Percentiles rank a stretch among this genome's conserved stretches.
Evolutionary conservation across 176 grass and related monocot species (phyloP).

Genomic region (Carex parvula): DNA sequence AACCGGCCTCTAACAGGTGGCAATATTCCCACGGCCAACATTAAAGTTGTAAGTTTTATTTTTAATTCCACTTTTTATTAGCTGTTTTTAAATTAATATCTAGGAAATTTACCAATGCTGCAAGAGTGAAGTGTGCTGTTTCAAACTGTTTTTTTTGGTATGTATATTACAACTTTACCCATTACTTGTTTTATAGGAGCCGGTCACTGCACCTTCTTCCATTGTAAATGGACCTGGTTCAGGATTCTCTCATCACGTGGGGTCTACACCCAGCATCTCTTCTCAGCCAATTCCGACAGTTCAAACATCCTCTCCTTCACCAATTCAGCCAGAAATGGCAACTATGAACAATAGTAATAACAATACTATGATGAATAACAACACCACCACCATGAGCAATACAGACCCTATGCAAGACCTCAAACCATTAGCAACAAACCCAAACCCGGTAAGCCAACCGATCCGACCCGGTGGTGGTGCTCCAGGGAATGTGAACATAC

Average conservation of each 20-base stretch:
- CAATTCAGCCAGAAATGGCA: conserved; percentile 76
- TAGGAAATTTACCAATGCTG: neutral
- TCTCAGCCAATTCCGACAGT: conserved; percentile 57
- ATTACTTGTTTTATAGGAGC: conserved; percentile 18
- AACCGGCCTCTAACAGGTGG: conserved; percentile 20
- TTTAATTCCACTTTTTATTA: neutral
- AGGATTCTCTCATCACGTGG: conserved; percentile 31
- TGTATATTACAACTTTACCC: too few species aligned
- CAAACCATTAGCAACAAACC: conserved; percentile 57
- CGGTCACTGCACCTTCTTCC: conserved; percentile 7
- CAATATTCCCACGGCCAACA: conserved; percentile 4
- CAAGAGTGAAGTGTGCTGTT: neutral
- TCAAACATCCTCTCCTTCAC: conserved; percentile 68
- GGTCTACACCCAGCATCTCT: conserved; percentile 51
- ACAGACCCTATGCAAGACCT: conserved; percentile 50
- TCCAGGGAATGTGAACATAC: conserved; percentile 65
- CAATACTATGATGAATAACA: conserved; percentile 18
- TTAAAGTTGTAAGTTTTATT: conserved; percentile 23
- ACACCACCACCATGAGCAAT: neutral
- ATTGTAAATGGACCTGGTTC: conserved; percentile 6
- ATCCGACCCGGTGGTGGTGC: conserved; percentile 56
- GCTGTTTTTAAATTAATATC: neutral
- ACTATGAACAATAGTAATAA: conserved; percentile 46
- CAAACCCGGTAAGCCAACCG: conserved; percentile 48
- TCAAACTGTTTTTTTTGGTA: too few species aligned